These are phyloP conservation scores for Penicillium expansum DNA, from an alignment of 2,329 filamentous ascomycete species.

Conservation along the genomic window DNA sequence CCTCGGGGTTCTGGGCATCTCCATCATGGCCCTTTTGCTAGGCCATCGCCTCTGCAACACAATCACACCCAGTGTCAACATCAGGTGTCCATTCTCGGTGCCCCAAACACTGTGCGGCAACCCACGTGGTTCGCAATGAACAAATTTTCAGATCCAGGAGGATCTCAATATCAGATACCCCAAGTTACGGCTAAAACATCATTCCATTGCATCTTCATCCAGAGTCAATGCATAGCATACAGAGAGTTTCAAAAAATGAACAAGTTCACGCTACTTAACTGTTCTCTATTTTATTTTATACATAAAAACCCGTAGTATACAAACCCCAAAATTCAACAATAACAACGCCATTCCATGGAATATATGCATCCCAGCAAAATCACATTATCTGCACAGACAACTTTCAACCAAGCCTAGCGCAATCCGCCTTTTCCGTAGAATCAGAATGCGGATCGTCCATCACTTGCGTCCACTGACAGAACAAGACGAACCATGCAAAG, in stretches of 20 bases:
- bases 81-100: slow-evolving; percentile 1
- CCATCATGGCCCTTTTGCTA: not conserved
- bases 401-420: not conserved
- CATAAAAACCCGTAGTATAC: slow-evolving; percentile 9
- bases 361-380: slow-evolving; percentile 4
- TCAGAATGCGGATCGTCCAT: not conserved
- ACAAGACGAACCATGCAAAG: not conserved
- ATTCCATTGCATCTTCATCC: not conserved
- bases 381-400: not conserved
- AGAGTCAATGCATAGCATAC: not conserved
- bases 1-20: not conserved
- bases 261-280: not conserved
- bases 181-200: not conserved
- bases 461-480: not conserved
- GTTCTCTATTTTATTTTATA: slow-evolving; percentile 8
- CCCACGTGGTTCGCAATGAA: not conserved
- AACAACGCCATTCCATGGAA: slow-evolving; percentile 9
- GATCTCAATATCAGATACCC: not conserved
- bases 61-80: not conserved
- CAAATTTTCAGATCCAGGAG: not conserved
- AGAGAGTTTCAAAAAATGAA: not conserved
- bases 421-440: not conserved
- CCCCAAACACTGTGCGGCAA: slow-evolving; percentile 1
- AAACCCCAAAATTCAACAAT: not conserved
- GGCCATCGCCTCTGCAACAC: not conserved